Base-by-base conservation (phyloP, 1,284 basidiomycete genomes). In the Albatrellus sp. region DNA sequence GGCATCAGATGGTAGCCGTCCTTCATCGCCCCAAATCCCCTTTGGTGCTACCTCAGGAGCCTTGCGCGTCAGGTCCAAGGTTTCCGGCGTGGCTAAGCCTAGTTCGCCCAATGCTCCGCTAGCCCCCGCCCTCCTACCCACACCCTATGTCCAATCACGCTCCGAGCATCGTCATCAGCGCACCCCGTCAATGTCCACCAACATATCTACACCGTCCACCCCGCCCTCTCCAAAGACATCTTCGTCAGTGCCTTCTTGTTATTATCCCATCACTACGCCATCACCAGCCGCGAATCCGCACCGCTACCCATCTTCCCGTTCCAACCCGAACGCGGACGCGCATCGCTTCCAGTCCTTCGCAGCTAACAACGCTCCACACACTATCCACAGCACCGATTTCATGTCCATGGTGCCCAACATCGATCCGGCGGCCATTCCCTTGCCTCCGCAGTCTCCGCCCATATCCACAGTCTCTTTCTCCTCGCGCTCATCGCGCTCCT, bases 401-500 rank as follows among this genome's bases (percentile, higher is more conserved):
- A n/a, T 41, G 16, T 37, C 40, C 30, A 34, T 46, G 14, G 33
- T 42, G 0, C 19, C 44, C 16, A 51, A 51, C 36, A 37, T 48
- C 30, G 50, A 52, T 30, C 49, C 50, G 11, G 47, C 46, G 9
- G 55, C 34, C 59, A 62, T 49, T 43, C 54, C 48, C 32, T 43
- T 40, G 3, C 76, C 79, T 5, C 70, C 77, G 1, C 68, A 76
- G 48, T 86, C 83, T 1, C 83, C 83, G 9, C 77, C 82, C 0
- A 62, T 67, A 31, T 87, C 84, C 14, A 67, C 76, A 0, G 48
- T 86, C 12, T 87, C 83, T 0, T 73, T 77, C 52, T 86, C 83
- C 14, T 83, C 83, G 1, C 70, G 65, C 14, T 84, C 80, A 2
- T 80, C 77, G 1, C 65, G 60, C n/a, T 73, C 73, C 0, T 72